These are phyloP conservation scores for Penicillium robsamsonii DNA, from an alignment of 495 filamentous ascomycete species.

Conservation along the genomic window DNA sequence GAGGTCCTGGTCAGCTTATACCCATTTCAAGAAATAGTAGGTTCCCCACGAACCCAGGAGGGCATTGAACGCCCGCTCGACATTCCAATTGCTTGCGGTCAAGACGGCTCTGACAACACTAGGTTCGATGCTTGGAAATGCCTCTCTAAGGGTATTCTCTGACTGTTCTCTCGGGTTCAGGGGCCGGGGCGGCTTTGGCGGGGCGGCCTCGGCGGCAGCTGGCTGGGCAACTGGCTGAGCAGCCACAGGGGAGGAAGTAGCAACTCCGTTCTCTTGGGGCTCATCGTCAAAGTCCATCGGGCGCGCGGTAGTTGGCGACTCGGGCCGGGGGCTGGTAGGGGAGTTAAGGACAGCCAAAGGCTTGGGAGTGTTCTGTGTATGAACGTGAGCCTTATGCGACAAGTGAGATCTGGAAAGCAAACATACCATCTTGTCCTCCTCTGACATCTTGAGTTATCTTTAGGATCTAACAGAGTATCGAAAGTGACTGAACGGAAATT, in stretches of 20 bases:
- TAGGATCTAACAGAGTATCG: not conserved
- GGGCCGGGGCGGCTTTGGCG: conserved; percentile 86
- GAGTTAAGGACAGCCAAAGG: conserved; percentile 23
- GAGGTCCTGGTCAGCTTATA: conserved; percentile 7
- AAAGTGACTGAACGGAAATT: conserved; percentile 3
- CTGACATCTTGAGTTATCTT: conserved; percentile 33
- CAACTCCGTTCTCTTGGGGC: conserved; percentile 58
- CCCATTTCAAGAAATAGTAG: not conserved
- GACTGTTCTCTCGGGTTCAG: conserved; percentile 77
- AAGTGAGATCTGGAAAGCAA: not conserved
- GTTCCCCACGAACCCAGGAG: conserved; percentile 63
- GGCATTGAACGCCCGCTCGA: conserved; percentile 96
- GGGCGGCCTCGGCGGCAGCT: conserved; percentile 38
- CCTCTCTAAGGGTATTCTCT: conserved; percentile 86
- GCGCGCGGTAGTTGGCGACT: conserved; percentile 82
- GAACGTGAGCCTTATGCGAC: conserved; percentile 25
- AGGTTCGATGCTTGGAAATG: conserved; percentile 81
- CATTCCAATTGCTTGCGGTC: conserved; percentile 75
- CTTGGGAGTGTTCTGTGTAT: conserved; percentile 33
- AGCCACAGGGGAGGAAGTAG: conserved; percentile 37
- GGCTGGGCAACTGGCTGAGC: conserved; percentile 32
- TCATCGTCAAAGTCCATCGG: conserved; percentile 88
- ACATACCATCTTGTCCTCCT: conserved; percentile 43
- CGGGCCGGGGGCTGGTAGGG: conserved; percentile 49
- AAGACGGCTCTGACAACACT: conserved; percentile 86